Base-by-base conservation (phyloP, 129 eudicot genomes). In the Chrysanthemum lavandulifolium region DNA sequence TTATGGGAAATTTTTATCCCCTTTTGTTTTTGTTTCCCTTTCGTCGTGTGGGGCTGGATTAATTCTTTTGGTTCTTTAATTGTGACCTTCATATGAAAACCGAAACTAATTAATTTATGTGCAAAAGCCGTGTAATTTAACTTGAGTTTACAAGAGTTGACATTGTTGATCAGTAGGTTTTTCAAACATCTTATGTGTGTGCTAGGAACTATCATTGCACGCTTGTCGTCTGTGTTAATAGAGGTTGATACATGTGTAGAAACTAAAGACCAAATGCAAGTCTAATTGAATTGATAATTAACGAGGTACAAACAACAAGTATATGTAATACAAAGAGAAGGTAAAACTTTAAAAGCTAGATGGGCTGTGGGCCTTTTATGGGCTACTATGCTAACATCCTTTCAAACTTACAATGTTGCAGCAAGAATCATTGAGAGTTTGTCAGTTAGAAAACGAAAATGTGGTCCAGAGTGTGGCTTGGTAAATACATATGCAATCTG, bases 1-100 rank as follows among this genome's bases (percentile, higher is more conserved):
- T 80, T 68, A 74, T 73, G 83, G 76, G 81, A 25, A 77, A 52
- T 54, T 68, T 76, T 50, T 25, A 51, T 40, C 54, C 72, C 81
- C 76, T 69, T 70, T 36, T 70, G 69, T 23, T 40, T 29, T 77
- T 77, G 73, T 49, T 69, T 59, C 43, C 58, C 69, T 52, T 61
- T 64, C 43, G 8, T 13, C 72, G 54, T 64, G 78, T 74, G 78
- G 78, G 78, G 65, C 16, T 74, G 72, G 47, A 36, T 63, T 52
- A 62, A 73, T 63, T 63, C 72, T 63, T 62, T 62, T 73, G 51
- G 78, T 73, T 73, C 71, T 7, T 64, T 64, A 62, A 67, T 73
- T 63, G 71, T 73, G 68, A 73, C 53, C 27, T 5, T 50, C 40
- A 73, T 73, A 63, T 74, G 53, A 10, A 64, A 74, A 33, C 29